Conservation (phyloP, 805 yeast genomes). For the Henningerozyma blattae region DNA sequence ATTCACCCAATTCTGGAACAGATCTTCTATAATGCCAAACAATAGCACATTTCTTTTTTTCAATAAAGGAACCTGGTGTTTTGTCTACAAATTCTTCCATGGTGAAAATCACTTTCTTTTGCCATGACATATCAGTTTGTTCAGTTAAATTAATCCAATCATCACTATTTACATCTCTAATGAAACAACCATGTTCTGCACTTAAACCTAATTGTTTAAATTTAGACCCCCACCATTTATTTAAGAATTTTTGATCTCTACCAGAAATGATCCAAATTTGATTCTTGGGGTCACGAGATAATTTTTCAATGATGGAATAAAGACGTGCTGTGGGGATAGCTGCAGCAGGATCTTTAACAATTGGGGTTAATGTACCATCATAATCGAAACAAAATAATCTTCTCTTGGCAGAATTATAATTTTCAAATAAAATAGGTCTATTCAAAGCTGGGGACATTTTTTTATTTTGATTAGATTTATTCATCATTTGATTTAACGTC, state of each 20-base stretch:
- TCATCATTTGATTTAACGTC: conserved; percentile 29
- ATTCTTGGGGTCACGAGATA: conserved; percentile 68
- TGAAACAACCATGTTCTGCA: conserved; percentile 96
- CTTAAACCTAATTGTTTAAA: conserved; percentile 61
- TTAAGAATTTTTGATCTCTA: conserved; percentile 82
- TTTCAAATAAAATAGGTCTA: conserved; percentile 46
- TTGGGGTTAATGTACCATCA: conserved; percentile 96
- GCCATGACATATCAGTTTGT: conserved; percentile 89
- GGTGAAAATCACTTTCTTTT: conserved; percentile 60
- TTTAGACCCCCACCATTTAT: conserved; percentile 71
- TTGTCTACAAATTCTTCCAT: conserved; percentile 68
- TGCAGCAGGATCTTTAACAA: conserved; percentile 94
- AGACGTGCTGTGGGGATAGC: conserved; percentile 84
- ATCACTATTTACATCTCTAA: conserved; percentile 53
- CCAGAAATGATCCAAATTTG: conserved; percentile 94
- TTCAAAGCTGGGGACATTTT: conserved; percentile 76
- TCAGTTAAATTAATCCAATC: conserved; percentile 82
- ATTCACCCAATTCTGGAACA: conserved; percentile 86
- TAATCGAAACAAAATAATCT: conserved; percentile 86
- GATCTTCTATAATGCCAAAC: conserved; percentile 97
- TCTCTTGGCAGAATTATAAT: conserved; percentile 48
- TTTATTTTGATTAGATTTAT: conserved; percentile 27
- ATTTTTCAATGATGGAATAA: conserved; percentile 40
- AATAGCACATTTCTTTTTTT: conserved; percentile 81
- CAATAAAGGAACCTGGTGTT: conserved; percentile 84